A percentile compares a stretch with the other conserved stretches of the same genome.
Conservation (phyloP, 495 filamentous ascomycete genomes). For the Talaromyces stipitatus region DNA sequence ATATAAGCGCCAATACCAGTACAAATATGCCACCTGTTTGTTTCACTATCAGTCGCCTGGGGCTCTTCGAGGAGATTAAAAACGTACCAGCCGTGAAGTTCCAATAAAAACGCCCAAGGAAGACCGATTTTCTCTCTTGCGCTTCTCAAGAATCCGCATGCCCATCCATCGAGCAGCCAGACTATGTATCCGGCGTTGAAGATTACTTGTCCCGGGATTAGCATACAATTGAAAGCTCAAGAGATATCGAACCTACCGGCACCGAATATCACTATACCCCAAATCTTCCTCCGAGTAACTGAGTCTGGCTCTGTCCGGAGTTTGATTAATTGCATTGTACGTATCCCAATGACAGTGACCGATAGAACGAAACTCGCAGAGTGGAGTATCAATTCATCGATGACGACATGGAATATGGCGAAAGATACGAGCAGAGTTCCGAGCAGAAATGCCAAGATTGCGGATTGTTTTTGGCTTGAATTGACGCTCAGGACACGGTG, state of each 20-base stretch:
- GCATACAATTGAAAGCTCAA: slow-evolving; percentile 3
- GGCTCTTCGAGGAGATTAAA: background rate
- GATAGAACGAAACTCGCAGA: slow-evolving; percentile 9
- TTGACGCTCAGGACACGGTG: background rate
- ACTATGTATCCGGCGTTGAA: slow-evolving; percentile 17
- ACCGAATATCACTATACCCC: background rate
- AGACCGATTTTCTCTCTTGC: slow-evolving; percentile 1
- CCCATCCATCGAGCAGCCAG: slow-evolving; percentile 21
- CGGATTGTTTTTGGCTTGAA: background rate
- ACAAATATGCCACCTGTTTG: slow-evolving; percentile 44
- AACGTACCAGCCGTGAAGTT: background rate
- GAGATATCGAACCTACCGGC: background rate
- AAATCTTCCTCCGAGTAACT: background rate
- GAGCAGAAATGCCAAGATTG: background rate
- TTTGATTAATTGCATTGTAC: slow-evolving; percentile 22
- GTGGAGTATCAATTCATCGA: background rate
- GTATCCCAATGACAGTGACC: slow-evolving; percentile 18
- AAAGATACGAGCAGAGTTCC: background rate
- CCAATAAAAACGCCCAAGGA: background rate
- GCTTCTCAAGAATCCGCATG: slow-evolving; percentile 11
- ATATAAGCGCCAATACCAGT: slow-evolving; percentile 41
- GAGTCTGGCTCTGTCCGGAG: slow-evolving; percentile 10
- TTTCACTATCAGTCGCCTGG: background rate
- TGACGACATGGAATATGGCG: background rate
- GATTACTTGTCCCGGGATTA: slow-evolving; percentile 12